Percentiles rank a stretch among this genome's conserved stretches.
Conservation (phyloP, 1,284 basidiomycete genomes). For the Uromyces viciae-fabae region DNA sequence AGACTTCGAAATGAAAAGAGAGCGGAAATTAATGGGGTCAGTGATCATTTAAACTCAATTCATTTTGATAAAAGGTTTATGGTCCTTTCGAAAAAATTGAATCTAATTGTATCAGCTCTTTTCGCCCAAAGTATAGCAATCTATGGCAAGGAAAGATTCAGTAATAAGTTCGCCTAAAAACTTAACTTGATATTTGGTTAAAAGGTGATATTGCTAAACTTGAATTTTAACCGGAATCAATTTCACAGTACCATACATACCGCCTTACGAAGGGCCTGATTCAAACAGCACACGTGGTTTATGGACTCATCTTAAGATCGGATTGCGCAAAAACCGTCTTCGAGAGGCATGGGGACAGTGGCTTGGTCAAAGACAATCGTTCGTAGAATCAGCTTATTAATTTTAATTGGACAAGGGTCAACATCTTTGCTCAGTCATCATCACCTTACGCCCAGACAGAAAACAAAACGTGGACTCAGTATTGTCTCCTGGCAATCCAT, state of each 20-base stretch:
- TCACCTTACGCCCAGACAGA: background rate
- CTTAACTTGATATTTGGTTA: background rate
- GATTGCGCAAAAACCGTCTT: constrained; percentile 35
- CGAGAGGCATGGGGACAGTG: constrained; percentile 42
- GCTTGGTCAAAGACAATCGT: constrained; percentile 43
- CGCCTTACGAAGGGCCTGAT: constrained; percentile 36
- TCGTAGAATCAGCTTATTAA: background rate
- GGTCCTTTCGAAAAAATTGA: no score
- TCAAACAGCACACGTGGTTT: constrained; percentile 12
- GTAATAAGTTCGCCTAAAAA: constrained; percentile 22
- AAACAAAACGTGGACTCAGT: constrained; percentile 37
- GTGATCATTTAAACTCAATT: background rate
- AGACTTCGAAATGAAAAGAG: constrained; percentile 33
- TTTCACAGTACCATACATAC: constrained; percentile 36
- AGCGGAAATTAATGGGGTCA: constrained; percentile 33
- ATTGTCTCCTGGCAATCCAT: constrained; percentile 26
- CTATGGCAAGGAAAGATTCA: constrained; percentile 23
- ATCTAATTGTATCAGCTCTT: background rate
- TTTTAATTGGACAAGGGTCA: no score
- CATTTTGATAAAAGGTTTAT: no score
- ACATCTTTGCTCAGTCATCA: no score
- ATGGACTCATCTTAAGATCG: constrained; percentile 29
- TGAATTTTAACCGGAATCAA: background rate
- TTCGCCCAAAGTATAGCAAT: constrained; percentile 24
- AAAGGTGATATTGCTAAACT: background rate